Evolutionary conservation across 345 rosid genomes (phyloP).

Genomic region (Citrus australasica): DNA sequence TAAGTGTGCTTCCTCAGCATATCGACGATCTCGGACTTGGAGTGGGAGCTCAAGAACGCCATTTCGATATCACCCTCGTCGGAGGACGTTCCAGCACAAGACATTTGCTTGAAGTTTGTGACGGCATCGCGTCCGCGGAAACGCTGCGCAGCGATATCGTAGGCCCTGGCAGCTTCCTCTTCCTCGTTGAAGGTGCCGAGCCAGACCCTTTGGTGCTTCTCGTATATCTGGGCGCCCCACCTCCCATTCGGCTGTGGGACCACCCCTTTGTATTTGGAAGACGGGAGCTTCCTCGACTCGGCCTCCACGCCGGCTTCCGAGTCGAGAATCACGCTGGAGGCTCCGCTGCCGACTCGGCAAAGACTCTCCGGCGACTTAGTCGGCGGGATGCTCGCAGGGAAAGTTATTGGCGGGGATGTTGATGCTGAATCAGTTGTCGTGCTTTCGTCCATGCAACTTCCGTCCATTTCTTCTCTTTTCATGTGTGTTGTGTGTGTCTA

Average conservation of each 20-base stretch:
- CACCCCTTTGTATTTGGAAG: conserved; percentile 89
- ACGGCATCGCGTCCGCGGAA: conserved; percentile 92
- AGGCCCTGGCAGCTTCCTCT: conserved; percentile 80
- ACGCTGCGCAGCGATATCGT: conserved; percentile 75
- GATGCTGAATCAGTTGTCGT: conserved; percentile 43
- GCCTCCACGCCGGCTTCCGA: conserved; percentile 59
- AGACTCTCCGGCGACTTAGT: conserved; percentile 36
- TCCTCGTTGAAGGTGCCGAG: conserved; percentile 83
- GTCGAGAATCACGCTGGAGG: conserved; percentile 57
- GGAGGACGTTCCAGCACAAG: background rate
- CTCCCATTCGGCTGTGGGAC: conserved; percentile 98
- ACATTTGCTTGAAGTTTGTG: conserved; percentile 51
- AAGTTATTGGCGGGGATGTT: conserved; percentile 24
- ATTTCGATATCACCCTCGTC: conserved; percentile 41
- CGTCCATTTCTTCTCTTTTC: conserved; percentile 33
- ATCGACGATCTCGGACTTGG: conserved; percentile 84
- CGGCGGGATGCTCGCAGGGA: conserved; percentile 4
- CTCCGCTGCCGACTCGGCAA: conserved; percentile 56
- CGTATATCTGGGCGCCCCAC: conserved; percentile 98
- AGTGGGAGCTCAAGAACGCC: conserved; percentile 59
- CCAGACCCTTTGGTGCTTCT: conserved; percentile 94
- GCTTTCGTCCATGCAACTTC: conserved; percentile 54
- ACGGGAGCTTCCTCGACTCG: conserved; percentile 79
- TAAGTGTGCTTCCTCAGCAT: conserved; percentile 91
- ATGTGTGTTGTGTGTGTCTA: background rate